Evolutionary conservation across 129 eudicot species (phyloP).

Genomic region (Artemisia argyi): DNA sequence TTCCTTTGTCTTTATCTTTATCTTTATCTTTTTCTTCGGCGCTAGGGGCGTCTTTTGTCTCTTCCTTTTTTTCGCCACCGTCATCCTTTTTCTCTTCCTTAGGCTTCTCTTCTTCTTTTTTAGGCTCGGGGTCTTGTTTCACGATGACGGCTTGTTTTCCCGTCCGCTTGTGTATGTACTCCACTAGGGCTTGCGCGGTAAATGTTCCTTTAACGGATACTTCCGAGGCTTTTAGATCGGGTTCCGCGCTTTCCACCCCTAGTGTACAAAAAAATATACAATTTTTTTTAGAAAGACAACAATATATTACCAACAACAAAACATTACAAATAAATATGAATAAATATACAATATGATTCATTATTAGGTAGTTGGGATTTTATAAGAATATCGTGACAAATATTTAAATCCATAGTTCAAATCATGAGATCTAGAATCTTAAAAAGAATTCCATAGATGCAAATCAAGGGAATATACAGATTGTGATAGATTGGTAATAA

Average conservation of each 20-base stretch:
- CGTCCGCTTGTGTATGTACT: conserved; percentile 61
- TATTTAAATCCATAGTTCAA: conserved; percentile 1
- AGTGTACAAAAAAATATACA: neutral
- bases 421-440: conserved; percentile 24
- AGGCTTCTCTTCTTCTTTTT: conserved; percentile 47
- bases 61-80: conserved; percentile 30
- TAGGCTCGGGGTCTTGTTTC: conserved; percentile 54
- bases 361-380: conserved; percentile 34
- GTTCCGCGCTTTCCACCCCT: conserved; percentile 85
- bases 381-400: conserved; percentile 24
- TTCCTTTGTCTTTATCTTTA: conserved; percentile 31
- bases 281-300: no score
- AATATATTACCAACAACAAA: no score
- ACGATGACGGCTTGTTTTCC: conserved; percentile 72
- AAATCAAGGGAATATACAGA: conserved; percentile 31
- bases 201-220: conserved; percentile 80
- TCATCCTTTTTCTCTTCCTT: conserved; percentile 44
- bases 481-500: conserved; percentile 25
- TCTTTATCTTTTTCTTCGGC: conserved; percentile 32
- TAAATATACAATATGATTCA: neutral
- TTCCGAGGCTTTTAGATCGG: conserved; percentile 80
- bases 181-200: conserved; percentile 52
- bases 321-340: neutral
- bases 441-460: conserved; percentile 22
- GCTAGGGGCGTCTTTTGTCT: conserved; percentile 27